Evolutionary conservation across 2,329 filamentous ascomycete species (phyloP).

Genomic region (Gnomoniopsis smithogilvyi): DNA sequence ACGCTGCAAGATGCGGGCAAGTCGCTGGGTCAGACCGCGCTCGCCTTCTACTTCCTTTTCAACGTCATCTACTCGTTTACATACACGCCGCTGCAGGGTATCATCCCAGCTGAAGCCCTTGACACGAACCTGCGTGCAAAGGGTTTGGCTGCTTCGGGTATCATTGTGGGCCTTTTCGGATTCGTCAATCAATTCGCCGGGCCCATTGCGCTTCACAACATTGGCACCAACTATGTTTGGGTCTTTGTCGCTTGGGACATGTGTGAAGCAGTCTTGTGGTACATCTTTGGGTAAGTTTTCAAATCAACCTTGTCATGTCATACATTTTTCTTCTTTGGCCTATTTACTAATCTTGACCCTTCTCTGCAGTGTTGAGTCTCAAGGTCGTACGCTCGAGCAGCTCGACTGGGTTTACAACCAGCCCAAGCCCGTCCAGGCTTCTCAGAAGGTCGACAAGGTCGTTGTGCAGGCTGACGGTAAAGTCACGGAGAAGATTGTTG

Average conservation of each 20-base stretch:
- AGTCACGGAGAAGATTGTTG: constrained; percentile 42
- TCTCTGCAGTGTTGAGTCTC: constrained; percentile 40
- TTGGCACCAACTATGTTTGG: constrained; percentile 40
- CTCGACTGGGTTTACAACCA: constrained; percentile 49
- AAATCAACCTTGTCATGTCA: neutral
- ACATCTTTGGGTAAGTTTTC: constrained; percentile 42
- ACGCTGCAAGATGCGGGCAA: constrained; percentile 25
- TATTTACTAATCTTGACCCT: neutral
- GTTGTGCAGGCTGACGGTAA: constrained; percentile 42
- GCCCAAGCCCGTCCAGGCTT: constrained; percentile 47
- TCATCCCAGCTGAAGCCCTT: constrained; percentile 44
- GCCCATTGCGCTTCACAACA: constrained; percentile 42
- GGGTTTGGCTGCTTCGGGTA: constrained; percentile 41
- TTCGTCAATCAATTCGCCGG: constrained; percentile 48
- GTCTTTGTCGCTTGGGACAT: constrained; percentile 48
- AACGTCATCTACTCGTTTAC: constrained; percentile 48
- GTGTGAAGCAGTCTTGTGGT: constrained; percentile 40
- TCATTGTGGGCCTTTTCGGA: constrained; percentile 41
- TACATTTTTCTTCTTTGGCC: neutral
- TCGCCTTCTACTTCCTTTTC: constrained; percentile 48
- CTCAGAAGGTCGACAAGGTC: constrained; percentile 43
- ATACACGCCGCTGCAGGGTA: constrained; percentile 46
- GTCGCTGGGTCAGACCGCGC: constrained; percentile 38
- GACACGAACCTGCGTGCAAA: constrained; percentile 47
- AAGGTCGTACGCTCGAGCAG: constrained; percentile 47